Percentiles rank a stretch among this genome's conserved stretches.
These are phyloP conservation scores for Xylaria sp. DNA, from an alignment of 2,329 filamentous ascomycete species.

Conservation along the genomic window DNA sequence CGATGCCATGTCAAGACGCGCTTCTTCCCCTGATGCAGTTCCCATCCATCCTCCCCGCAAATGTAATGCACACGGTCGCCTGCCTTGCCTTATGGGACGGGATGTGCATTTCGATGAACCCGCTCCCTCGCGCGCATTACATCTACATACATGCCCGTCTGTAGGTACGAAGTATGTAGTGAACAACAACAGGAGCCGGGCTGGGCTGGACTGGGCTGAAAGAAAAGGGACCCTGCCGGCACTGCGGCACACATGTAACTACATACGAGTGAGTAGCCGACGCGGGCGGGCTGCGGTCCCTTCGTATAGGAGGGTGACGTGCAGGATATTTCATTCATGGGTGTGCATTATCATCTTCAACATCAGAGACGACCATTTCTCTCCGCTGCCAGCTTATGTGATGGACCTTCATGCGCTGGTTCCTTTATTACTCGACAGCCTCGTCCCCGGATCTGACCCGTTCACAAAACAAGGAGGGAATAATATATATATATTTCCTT, in stretches of 20 bases:
- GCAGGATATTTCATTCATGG: constrained; percentile 6
- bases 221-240: constrained; percentile 16
- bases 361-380: neutral
- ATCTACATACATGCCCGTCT: neutral
- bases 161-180: too few species aligned
- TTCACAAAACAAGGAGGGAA: neutral
- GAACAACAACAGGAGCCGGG: too few species aligned
- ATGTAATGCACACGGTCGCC: constrained; percentile 23
- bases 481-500: neutral
- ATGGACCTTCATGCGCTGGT: neutral
- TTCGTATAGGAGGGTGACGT: constrained; percentile 17
- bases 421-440: neutral
- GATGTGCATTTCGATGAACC: too few species aligned
- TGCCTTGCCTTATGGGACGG: constrained; percentile 8
- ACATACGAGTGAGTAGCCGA: neutral
- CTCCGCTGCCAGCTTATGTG: neutral
- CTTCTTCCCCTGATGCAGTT: constrained; percentile 20
- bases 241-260: constrained; percentile 3
- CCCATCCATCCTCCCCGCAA: constrained; percentile 22
- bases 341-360: neutral
- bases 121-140: constrained; percentile 12
- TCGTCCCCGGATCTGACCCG: neutral
- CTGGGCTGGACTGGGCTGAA: constrained; percentile 15
- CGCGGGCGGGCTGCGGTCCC: neutral
- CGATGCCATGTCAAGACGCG: constrained; percentile 6